Percentiles rank a stretch among this genome's conserved stretches.
Conservation (phyloP, 192 early-diverging fungal species). For the Entomortierella chlamydospora region DNA sequence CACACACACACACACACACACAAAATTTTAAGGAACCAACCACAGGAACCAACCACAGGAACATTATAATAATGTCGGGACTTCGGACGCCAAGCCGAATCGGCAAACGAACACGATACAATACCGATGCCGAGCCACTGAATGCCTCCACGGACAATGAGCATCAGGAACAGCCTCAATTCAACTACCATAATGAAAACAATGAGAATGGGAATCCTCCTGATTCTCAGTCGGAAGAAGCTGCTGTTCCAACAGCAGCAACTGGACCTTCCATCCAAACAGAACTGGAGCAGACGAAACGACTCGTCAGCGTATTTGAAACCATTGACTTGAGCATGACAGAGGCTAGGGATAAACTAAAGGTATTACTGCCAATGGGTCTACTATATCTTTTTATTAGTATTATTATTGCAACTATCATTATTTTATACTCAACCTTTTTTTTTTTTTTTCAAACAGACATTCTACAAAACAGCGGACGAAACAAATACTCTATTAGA, state of each 20-base stretch:
- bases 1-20: no score
- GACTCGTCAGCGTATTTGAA: conserved; percentile 31
- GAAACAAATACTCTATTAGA: conserved; percentile 57
- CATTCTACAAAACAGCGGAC: conserved; percentile 51
- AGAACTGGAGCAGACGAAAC: conserved; percentile 28
- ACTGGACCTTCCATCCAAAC: conserved; percentile 2
- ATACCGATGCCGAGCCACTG: neutral
- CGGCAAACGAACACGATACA: conserved; percentile 35
- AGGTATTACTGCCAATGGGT: conserved; percentile 2
- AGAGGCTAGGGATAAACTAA: conserved; percentile 43
- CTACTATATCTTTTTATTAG: neutral
- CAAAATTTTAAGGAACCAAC: no score
- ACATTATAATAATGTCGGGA: neutral
- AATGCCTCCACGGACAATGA: neutral
- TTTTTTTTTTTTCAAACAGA: conserved; percentile 16
- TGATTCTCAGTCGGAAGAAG: neutral
- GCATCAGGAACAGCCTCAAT: neutral
- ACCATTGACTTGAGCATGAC: conserved; percentile 32
- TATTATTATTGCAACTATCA: no score
- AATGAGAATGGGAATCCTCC: neutral
- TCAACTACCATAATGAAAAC: neutral
- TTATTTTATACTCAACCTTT: neutral
- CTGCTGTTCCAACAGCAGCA: neutral
- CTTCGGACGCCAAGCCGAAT: conserved; percentile 21
- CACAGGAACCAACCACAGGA: no score